Evolutionary conservation across 768 basidiomycete species (phyloP).

Genomic region (Fibroporia radiculosa): DNA sequence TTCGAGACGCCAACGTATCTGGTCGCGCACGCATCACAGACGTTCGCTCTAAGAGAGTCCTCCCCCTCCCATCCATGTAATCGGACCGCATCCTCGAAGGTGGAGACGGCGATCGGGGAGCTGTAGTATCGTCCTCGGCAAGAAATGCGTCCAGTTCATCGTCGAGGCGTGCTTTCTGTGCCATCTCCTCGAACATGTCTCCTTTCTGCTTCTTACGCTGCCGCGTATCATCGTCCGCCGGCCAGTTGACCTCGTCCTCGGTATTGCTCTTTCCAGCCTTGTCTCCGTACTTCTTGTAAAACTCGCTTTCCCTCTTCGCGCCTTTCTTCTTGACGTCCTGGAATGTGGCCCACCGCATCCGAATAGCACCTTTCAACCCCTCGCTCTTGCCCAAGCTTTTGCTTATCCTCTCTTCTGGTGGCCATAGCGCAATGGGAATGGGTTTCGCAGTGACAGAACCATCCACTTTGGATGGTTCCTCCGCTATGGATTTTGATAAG

Average conservation of each 20-base stretch:
- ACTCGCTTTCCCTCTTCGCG: constrained; percentile 64
- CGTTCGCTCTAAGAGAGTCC: constrained; percentile 51
- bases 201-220: constrained; percentile 28
- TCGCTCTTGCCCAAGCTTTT: constrained; percentile 62
- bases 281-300: constrained; percentile 69
- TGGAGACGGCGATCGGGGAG: constrained; percentile 32
- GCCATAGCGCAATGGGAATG: constrained; percentile 71
- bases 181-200: constrained; percentile 27
- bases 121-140: constrained; percentile 30
- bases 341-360: constrained; percentile 68
- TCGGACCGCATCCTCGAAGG: constrained; percentile 66
- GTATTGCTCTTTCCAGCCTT: constrained; percentile 52
- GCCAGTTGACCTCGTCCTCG: constrained; percentile 25
- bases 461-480: constrained; percentile 42
- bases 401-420: constrained; percentile 71
- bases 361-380: constrained; percentile 56
- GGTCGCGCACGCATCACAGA: constrained; percentile 36
- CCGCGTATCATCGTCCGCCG: constrained; percentile 14
- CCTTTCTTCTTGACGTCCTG: constrained; percentile 76
- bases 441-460: constrained; percentile 58
- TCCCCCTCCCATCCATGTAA: constrained; percentile 42
- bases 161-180: constrained; percentile 41
- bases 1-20: constrained; percentile 33
- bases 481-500: constrained; percentile 44
- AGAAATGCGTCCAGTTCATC: constrained; percentile 67